Evolutionary conservation across 306 rosid species (phyloP), one percentile per base, ranked within the genome.

Genomic region (Pueraria montana): DNA sequence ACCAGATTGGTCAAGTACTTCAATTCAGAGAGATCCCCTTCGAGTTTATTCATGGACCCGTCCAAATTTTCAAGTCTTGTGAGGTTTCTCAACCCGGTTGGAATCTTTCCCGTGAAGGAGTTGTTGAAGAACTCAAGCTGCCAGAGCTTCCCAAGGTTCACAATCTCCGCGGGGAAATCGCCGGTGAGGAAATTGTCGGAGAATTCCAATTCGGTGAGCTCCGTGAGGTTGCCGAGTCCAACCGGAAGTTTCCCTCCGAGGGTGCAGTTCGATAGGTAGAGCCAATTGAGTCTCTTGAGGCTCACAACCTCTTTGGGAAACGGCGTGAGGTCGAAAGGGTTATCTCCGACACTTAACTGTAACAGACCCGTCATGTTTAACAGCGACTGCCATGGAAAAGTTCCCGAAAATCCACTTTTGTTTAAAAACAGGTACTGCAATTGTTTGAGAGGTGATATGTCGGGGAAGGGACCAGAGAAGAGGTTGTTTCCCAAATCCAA

Each of bases 271-370:
- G 91, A 2, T 14, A 96, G 61, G 59, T 94, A 94, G 24, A 96
- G 94, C 94, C 86, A 87, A 23, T 77, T 88, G 46, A 96, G 84
- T 1, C 84, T 91, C 21, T 82, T 90, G 56, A 90, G 88, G 5
- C 76, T 76, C 6, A 86, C 42, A 0, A 94, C 63, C 65, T 88
- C 94, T 0, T 6, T 34, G 0, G 99, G 99, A 62, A 94, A 92
- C 11, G 79, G 88, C 4, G 86, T 80, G 11, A 72, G 84, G 4
- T 82, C 87, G 1, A 96, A 94, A 3, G 80, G 71, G 68, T 96
- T 94, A 65, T 94, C 99, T 36, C 98, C 99, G 8, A 96, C 72
- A 77, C 97, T 96, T 34, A 96, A 78, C 73, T 14, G 88, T 71
- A 91, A 48, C 1, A 96, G 46, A 64, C 80, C 89, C 42, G 84